Evolutionary conservation across 495 filamentous ascomycete species (phyloP).

Genomic region (Staphylotrichum longicolle): DNA sequence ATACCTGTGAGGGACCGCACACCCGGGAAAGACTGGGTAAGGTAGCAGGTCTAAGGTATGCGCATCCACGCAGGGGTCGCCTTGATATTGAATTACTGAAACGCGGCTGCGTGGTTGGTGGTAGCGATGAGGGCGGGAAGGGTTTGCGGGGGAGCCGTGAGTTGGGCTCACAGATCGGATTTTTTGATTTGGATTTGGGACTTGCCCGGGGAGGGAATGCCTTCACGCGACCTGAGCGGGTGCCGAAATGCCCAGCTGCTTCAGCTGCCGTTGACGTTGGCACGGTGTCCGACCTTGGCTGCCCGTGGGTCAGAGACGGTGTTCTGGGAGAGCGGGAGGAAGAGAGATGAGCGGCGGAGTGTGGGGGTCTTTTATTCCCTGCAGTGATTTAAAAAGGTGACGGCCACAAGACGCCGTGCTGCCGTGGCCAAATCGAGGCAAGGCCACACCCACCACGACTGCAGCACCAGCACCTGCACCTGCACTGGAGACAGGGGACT

Average conservation of each 20-base stretch:
- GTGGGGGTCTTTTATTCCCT: conserved; percentile 35
- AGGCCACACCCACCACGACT: not conserved
- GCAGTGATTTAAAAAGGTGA: conserved; percentile 18
- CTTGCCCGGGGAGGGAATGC: conserved; percentile 11
- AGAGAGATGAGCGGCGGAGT: conserved; percentile 28
- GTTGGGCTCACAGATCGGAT: not conserved
- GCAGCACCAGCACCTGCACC: not conserved
- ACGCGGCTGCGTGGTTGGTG: not conserved
- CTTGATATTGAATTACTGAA: no score
- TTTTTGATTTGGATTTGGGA: not conserved
- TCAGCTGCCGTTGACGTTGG: conserved; percentile 9
- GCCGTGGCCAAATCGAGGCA: conserved; percentile 22
- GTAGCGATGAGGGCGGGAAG: conserved; percentile 5
- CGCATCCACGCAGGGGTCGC: no score
- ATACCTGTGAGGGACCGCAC: conserved; percentile 1
- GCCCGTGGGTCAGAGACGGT: conserved; percentile 24
- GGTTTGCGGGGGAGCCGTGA: no score
- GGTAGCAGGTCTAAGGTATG: no score
- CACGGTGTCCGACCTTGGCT: conserved; percentile 31
- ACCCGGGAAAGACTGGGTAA: not conserved
- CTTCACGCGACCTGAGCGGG: conserved; percentile 22
- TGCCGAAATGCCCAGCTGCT: conserved; percentile 6
- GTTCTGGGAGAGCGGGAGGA: conserved; percentile 33
- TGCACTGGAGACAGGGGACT: no score
- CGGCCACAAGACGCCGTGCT: conserved; percentile 20